Evolutionary conservation across 495 filamentous ascomycete genomes (phyloP), one percentile per base, ranked within the genome.

Genomic region (Corynascus novoguineensis): DNA sequence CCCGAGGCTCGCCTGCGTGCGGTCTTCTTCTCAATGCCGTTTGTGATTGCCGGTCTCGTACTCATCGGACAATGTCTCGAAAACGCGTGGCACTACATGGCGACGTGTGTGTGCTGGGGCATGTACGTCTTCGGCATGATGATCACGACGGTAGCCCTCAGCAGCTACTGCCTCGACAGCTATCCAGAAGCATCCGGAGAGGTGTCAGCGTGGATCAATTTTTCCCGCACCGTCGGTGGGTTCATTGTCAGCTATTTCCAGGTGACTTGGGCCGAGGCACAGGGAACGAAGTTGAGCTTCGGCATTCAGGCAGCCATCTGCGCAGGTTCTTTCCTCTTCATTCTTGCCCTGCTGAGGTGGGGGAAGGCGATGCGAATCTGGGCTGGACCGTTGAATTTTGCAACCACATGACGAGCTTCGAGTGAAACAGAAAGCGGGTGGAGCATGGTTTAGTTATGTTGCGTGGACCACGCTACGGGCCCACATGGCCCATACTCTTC

Each of bases 91-190:
- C 81, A 84, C 59, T 84, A 76, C 63, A 81, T 83, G 74, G 72
- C 75, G 9, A 71, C 75, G 4, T 71, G 76, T 5, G 64, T 85
- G n/a, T 75, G 68, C n/a, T 78, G 76, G 77, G 83, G 75, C 5
- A 62, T 79, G 3, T 81, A 82, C 52, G 75, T 79, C 14, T 78
- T 81, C 55, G 82, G 81, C 0, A 78, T 86, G 63, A 86, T 89
- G 78, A 78, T 87, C 63, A 76, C 79, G 11, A 87, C 83, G 0
- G 80, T 83, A 0, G 80, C 78, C 0, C 68, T 86, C 21, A 82
- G 77, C 53, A 78, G 80, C 7, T 86, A 86, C 59, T 71, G 78
- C 3, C 75, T 87, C 21, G 83, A 86, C 63, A 68, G 69, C 28
- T 85, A 83, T 60, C 81, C 80, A 11, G 78, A 79, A 57, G 81